Percentiles rank a stretch among this genome's conserved stretches.
Conservation (phyloP, 495 filamentous ascomycete genomes). For the Lasiosphaeria miniovina region DNA sequence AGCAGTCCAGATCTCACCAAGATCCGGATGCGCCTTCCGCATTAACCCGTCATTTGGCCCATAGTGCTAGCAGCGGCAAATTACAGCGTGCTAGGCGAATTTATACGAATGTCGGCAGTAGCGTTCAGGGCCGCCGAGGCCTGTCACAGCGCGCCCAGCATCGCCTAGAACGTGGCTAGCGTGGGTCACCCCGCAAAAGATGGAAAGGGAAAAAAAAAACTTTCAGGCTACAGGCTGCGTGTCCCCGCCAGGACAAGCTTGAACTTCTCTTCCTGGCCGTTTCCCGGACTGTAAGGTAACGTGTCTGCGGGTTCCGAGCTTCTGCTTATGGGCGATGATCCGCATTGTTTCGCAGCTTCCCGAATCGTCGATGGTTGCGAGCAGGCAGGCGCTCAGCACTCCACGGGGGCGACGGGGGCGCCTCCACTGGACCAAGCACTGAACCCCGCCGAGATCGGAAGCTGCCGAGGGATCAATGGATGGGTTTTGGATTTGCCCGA, state of each 20-base stretch:
- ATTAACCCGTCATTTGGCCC: constrained; percentile 3
- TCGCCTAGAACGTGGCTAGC: not conserved
- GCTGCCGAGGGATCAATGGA: constrained; percentile 20
- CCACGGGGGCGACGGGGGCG: not conserved
- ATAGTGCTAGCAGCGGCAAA: not conserved
- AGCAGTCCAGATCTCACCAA: not conserved
- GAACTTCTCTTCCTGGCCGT: constrained; percentile 19
- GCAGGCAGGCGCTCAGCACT: not conserved
- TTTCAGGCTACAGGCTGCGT: not conserved
- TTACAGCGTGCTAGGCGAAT: not conserved
- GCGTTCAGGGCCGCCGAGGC: not conserved
- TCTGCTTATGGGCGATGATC: constrained; percentile 6
- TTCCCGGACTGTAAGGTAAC: constrained; percentile 7
- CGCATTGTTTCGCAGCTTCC: constrained; percentile 25
- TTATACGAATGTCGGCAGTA: not conserved
- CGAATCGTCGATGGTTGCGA: constrained; percentile 22
- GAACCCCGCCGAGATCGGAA: constrained; percentile 31
- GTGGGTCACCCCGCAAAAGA: not conserved
- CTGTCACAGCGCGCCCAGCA: not conserved
- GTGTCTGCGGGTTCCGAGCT: not conserved
- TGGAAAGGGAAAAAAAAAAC: not conserved
- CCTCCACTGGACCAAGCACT: constrained; percentile 1
- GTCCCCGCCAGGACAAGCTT: not conserved
- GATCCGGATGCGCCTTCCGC: not conserved
- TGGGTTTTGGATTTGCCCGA: constrained; percentile 18